Percentiles rank a stretch among this genome's conserved stretches.
phyloP scores from a whole-genome alignment of 2,329 filamentous ascomycete species.

The Byssothecium circinans region DNA sequence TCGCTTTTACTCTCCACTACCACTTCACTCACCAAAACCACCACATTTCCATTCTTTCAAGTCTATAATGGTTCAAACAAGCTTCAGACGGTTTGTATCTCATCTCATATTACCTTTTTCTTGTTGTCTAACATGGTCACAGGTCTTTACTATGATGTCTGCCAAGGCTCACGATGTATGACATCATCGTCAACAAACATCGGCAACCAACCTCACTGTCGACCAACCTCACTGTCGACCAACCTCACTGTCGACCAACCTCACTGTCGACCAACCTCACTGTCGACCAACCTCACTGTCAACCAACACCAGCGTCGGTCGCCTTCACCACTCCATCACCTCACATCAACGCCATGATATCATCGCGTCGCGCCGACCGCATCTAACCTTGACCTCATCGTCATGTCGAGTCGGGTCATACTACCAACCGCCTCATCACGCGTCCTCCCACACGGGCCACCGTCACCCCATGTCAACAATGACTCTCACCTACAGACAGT shows the following conservation, averaged over 20 bases:
- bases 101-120: not conserved
- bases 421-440: not conserved
- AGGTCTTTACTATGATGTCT: not conserved
- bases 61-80: not conserved
- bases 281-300: too few relatives aligned
- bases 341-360: not conserved
- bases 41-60: not conserved
- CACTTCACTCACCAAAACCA: not conserved
- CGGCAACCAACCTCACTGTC: too few relatives aligned
- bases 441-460: not conserved
- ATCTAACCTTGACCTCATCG: not conserved
- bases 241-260: too few relatives aligned
- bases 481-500: not conserved
- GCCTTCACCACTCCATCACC: not conserved
- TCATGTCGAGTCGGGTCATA: constrained; percentile 2
- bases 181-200: constrained; percentile 9
- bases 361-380: not conserved
- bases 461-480: not conserved
- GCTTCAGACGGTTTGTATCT: not conserved
- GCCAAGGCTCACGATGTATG: constrained; percentile 16
- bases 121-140: not conserved
- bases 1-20: not conserved
- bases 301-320: not conserved
- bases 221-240: too few relatives aligned
- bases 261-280: too few relatives aligned